Percentiles rank a stretch among this genome's conserved stretches.
Evolutionary conservation across 768 basidiomycete species (phyloP).

Genomic region (Termitomyces sp.): DNA sequence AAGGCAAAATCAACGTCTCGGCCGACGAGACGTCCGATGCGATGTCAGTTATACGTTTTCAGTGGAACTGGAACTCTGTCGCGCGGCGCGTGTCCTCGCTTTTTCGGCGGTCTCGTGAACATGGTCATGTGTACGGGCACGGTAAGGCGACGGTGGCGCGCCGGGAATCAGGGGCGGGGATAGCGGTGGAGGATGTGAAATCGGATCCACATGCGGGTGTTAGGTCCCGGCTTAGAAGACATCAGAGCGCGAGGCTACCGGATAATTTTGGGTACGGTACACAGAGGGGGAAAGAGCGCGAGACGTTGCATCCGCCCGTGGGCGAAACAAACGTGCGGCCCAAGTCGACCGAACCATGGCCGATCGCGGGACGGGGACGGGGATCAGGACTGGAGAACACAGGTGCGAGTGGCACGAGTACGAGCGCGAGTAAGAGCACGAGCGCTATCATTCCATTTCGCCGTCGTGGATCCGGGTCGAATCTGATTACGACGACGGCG

Average conservation of each 20-base stretch:
- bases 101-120: constrained; percentile 34
- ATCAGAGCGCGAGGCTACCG: constrained; percentile 9
- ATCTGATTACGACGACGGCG: background rate
- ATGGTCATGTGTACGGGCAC: too few species aligned
- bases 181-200: constrained; percentile 3
- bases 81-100: constrained; percentile 43
- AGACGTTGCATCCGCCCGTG: background rate
- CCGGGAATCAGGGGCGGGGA: too few species aligned
- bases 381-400: background rate
- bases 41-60: constrained; percentile 59
- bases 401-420: background rate
- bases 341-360: constrained; percentile 27
- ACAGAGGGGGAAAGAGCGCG: constrained; percentile 20
- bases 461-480: constrained; percentile 3
- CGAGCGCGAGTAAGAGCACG: constrained; percentile 4
- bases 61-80: constrained; percentile 50
- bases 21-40: constrained; percentile 75
- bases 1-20: constrained; percentile 46
- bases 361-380: background rate
- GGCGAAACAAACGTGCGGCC: constrained; percentile 15
- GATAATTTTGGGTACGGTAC: background rate
- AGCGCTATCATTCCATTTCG: constrained; percentile 12
- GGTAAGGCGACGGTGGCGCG: background rate
- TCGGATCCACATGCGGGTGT: constrained; percentile 16
- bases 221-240: constrained; percentile 7